Conservation (phyloP, 192 early-diverging fungal genomes). For the Gonapodya prolifera region DNA sequence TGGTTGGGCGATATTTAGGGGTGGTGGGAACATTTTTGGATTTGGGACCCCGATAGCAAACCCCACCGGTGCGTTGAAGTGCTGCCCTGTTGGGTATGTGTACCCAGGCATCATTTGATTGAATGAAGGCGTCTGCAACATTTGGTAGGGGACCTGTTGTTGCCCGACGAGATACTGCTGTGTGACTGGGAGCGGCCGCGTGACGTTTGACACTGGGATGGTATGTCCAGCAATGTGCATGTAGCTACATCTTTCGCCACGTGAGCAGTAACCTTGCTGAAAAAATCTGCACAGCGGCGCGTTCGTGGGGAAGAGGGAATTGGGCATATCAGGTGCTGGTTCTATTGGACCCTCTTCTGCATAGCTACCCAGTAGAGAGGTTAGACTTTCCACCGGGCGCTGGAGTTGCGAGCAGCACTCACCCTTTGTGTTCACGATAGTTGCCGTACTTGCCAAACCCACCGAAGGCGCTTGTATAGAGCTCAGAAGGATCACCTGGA, state of each 20-base stretch:
- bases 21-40: background rate
- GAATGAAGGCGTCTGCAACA: background rate
- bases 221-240: constrained; percentile 9
- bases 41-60: background rate
- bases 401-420: no score
- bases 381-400: no score
- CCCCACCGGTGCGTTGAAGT: background rate
- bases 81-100: background rate
- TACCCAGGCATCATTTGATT: background rate
- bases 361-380: no score
- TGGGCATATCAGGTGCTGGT: background rate
- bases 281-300: constrained; percentile 13
- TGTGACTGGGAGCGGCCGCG: background rate
- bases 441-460: background rate
- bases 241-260: constrained; percentile 15
- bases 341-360: background rate
- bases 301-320: background rate
- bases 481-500: background rate
- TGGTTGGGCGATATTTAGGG: background rate
- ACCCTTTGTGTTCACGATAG: background rate
- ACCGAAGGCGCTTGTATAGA: background rate
- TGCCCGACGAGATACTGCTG: background rate
- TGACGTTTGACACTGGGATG: constrained; percentile 1
- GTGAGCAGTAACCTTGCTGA: constrained; percentile 16
- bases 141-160: background rate